Evolutionary conservation across 129 eudicot species (phyloP).

Genomic region (Flaveria brownii): DNA sequence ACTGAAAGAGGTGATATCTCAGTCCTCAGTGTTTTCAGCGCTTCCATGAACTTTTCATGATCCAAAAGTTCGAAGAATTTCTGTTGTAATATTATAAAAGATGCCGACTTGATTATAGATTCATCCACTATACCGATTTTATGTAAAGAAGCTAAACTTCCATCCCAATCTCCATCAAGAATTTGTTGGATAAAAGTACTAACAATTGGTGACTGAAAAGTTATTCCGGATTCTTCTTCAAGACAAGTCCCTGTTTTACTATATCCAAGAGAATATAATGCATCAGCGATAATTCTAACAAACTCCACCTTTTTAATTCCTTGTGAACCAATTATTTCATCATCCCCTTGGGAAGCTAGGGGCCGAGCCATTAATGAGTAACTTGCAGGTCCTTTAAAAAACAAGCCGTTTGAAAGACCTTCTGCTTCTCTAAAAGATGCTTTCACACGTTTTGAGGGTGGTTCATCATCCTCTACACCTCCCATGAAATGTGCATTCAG

Average conservation of each 20-base stretch:
- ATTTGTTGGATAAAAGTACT: slow-evolving; percentile 62
- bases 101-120: slow-evolving; percentile 55
- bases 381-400: slow-evolving; percentile 45
- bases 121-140: slow-evolving; percentile 63
- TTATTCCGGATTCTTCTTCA: slow-evolving; percentile 82
- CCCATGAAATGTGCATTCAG: slow-evolving; percentile 97
- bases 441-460: slow-evolving; percentile 94
- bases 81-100: slow-evolving; percentile 73
- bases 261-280: slow-evolving; percentile 79
- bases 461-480: slow-evolving; percentile 85
- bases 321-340: slow-evolving; percentile 64
- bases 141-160: slow-evolving; percentile 57
- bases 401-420: slow-evolving; percentile 53
- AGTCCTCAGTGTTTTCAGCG: slow-evolving; percentile 76
- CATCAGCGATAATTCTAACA: slow-evolving; percentile 71
- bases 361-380: slow-evolving; percentile 83
- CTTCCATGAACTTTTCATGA: slow-evolving; percentile 64
- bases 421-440: slow-evolving; percentile 50
- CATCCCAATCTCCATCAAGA: slow-evolving; percentile 83
- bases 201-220: slow-evolving; percentile 54
- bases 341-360: slow-evolving; percentile 56
- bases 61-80: slow-evolving; percentile 75
- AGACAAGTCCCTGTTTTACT: slow-evolving; percentile 55
- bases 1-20: slow-evolving; percentile 73
- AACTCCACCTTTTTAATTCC: slow-evolving; percentile 74